Evolutionary conservation across 176 grass and related monocot species (phyloP).

Genomic region (Aechmea fasciata): DNA sequence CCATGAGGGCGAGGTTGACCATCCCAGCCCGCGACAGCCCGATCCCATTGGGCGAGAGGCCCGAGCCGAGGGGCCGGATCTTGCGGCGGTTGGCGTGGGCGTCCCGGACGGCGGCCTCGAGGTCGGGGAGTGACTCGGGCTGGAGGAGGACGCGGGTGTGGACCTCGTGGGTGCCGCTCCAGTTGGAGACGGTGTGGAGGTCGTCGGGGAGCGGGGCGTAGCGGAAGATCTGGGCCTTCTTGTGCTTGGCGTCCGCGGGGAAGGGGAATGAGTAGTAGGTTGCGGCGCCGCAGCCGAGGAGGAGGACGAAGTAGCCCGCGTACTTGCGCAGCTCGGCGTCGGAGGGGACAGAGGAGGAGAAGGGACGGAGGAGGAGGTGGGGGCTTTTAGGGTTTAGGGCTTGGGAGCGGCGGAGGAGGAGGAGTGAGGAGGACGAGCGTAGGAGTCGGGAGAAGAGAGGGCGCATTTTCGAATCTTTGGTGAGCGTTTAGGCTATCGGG

Average conservation of each 20-base stretch:
- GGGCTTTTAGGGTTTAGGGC: conserved; percentile 17
- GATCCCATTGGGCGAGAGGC: conserved; percentile 76
- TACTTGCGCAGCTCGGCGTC: conserved; percentile 56
- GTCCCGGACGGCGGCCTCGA: conserved; percentile 46
- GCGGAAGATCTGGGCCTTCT: conserved; percentile 69
- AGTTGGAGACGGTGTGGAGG: conserved; percentile 79
- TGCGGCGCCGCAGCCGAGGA: conserved; percentile 53
- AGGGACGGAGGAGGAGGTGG: conserved; percentile 22
- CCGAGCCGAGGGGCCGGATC: conserved; percentile 75
- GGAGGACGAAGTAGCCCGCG: conserved; percentile 52
- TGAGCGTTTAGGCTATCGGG: too few species aligned
- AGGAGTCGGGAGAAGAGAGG: conserved; percentile 45
- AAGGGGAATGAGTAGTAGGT: conserved; percentile 86
- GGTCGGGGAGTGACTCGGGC: conserved; percentile 51
- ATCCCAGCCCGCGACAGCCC: conserved; percentile 62
- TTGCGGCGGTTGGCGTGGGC: conserved; percentile 47
- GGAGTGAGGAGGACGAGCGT: conserved; percentile 13
- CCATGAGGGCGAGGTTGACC: conserved; percentile 88
- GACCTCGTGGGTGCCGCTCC: conserved; percentile 92
- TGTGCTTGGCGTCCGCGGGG: conserved; percentile 54
- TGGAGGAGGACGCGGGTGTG: conserved; percentile 72
- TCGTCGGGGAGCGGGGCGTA: conserved; percentile 78
- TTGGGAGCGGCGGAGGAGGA: conserved; percentile 9
- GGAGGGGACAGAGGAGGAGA: conserved; percentile 25
- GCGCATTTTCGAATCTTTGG: conserved; percentile 3